Conservation (phyloP, 2,329 filamentous ascomycete genomes). For the Botrytis byssoidea region DNA sequence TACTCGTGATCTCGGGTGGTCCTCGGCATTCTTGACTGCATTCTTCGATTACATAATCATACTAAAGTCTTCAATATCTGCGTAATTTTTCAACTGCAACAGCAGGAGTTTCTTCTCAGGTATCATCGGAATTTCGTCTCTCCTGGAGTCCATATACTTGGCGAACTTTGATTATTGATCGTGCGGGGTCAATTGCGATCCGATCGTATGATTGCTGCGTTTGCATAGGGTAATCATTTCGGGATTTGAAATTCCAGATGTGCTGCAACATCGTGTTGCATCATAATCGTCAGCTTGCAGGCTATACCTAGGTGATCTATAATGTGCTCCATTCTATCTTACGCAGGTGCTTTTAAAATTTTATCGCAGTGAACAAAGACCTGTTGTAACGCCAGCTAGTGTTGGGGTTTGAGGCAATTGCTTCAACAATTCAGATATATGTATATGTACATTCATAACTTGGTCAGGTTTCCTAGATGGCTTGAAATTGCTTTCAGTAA, state of each 20-base stretch:
- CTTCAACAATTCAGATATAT: background rate
- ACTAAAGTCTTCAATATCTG: background rate
- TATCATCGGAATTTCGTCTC: background rate
- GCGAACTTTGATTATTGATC: background rate
- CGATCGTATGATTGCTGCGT: background rate
- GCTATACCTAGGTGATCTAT: background rate
- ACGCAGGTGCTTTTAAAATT: background rate
- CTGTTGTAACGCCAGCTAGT: background rate
- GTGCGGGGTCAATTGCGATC: background rate
- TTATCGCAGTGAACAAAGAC: background rate
- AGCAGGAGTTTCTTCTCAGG: background rate
- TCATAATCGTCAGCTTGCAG: background rate
- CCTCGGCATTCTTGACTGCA: background rate
- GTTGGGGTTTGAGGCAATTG: background rate
- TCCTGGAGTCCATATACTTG: background rate
- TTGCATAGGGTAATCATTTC: background rate
- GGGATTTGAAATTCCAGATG: conserved; percentile 7
- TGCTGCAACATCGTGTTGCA: background rate
- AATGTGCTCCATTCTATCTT: background rate
- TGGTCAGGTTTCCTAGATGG: background rate
- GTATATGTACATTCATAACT: background rate
- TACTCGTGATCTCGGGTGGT: background rate
- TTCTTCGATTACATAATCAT: background rate
- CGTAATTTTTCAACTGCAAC: background rate
- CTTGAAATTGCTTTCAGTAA: background rate